Evolutionary conservation across 306 rosid genomes (phyloP).

Genomic region (Sicyos baderoa): DNA sequence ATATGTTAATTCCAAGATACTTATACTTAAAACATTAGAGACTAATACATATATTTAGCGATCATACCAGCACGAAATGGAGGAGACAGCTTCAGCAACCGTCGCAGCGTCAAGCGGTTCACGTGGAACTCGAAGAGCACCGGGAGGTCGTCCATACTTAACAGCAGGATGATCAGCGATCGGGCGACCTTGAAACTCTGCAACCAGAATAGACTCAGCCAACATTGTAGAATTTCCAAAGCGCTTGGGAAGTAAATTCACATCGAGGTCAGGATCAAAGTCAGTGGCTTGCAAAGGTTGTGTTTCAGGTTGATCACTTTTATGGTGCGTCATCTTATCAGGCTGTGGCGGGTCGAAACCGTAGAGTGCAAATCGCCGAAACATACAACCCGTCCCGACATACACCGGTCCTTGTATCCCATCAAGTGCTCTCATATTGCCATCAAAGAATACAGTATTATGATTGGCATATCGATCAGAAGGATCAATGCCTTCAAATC

Average conservation of each 20-base stretch:
- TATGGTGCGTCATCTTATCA: constrained; percentile 16
- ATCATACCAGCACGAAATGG: constrained; percentile 79
- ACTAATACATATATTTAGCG: neutral
- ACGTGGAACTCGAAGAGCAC: constrained; percentile 58
- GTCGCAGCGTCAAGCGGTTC: constrained; percentile 65
- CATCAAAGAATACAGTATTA: constrained; percentile 82
- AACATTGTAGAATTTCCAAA: constrained; percentile 75
- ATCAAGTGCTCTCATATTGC: constrained; percentile 49
- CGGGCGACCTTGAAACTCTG: constrained; percentile 78
- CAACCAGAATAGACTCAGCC: constrained; percentile 47
- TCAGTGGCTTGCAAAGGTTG: constrained; percentile 38
- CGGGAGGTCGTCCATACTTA: constrained; percentile 68
- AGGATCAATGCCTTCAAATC: constrained; percentile 91
- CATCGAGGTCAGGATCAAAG: constrained; percentile 60
- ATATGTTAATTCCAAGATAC: neutral
- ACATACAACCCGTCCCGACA: constrained; percentile 90
- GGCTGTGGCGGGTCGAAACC: constrained; percentile 71
- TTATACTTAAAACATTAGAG: neutral
- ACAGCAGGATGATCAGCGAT: constrained; percentile 67
- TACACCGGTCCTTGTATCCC: constrained; percentile 70
- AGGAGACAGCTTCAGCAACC: constrained; percentile 77
- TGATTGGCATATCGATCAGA: constrained; percentile 89
- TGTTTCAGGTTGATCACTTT: constrained; percentile 21
- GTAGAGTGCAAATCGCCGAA: constrained; percentile 67
- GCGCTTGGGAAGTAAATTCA: constrained; percentile 58